Evolutionary conservation across 768 basidiomycete species (phyloP).

Genomic region (Leucocoprinus birnbaumii): DNA sequence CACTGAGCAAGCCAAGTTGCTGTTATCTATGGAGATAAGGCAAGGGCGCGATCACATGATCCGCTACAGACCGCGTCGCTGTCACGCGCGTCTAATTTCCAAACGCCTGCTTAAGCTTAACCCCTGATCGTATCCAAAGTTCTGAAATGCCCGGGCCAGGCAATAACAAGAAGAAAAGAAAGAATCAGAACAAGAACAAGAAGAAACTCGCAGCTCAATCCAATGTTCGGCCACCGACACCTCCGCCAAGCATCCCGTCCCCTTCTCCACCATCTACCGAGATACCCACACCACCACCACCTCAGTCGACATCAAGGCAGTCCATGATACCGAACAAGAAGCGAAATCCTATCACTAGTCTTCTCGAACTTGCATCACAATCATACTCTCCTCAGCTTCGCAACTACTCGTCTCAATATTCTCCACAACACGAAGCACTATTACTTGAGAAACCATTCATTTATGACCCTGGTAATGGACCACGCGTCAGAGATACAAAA

Average conservation of each 20-base stretch:
- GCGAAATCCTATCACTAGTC: too few species aligned
- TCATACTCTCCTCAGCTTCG: too few species aligned
- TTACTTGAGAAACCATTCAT: constrained; percentile 56
- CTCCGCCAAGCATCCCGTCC: background rate
- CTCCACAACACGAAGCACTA: background rate
- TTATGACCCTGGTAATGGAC: constrained; percentile 76
- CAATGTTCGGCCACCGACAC: background rate
- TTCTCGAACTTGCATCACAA: too few species aligned
- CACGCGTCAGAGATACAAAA: constrained; percentile 66
- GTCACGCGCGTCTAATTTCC: background rate
- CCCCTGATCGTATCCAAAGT: background rate
- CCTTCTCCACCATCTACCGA: background rate
- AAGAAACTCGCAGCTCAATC: constrained; percentile 6
- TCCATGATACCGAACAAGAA: too few species aligned
- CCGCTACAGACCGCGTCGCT: background rate
- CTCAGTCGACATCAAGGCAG: too few species aligned
- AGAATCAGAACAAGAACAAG: constrained; percentile 13
- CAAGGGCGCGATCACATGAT: background rate
- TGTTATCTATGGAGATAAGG: too few species aligned
- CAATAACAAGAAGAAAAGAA: constrained; percentile 39
- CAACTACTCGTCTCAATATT: constrained; percentile 12
- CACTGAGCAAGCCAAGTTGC: too few species aligned
- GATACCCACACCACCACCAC: background rate
- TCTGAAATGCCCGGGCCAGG: constrained; percentile 70
- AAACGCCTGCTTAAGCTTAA: too few species aligned